Evolutionary conservation across 1,139 yeast species (phyloP), one percentile per base, ranked within the genome.

Genomic region (Suhomyces bribrorum): DNA sequence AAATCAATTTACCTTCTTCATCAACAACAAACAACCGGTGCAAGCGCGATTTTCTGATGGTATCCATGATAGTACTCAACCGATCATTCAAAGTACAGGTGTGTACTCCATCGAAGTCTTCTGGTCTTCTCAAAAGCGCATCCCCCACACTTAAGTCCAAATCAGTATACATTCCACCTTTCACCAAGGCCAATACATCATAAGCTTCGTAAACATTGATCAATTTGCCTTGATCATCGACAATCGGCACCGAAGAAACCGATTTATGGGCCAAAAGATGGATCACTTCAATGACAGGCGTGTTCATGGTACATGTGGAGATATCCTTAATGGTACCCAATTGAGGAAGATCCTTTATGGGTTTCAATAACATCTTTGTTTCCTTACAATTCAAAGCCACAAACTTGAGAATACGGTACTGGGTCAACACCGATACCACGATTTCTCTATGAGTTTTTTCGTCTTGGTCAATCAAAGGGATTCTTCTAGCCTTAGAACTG

Each of bases 81-180:
- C 94, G 76, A 61, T 94, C 99, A 50, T 82, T 77, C 48, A 82
- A 73, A 0, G 97, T 89, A 64, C 98, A 94, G 0, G 97, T 92
- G 62, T 90, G 90, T 12, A 94, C 98, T 42, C 99, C 98, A 62
- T 92, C 98, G 56, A 92, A 94, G 59, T 92, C 97, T 52, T 90
- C 97, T 7, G 96, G 84, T 57, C 98, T 79, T 61, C 96, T 79
- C 79, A 92, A 81, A 40, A 94, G 73, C 0, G 98, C 98, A 60
- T 92, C 97, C 3, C 98, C 99, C 7, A 94, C 97, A 42, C 94
- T 85, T 49, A 94, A 70, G 32, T 90, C 86, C 48, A 92, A 70
- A 61, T 92, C 98, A 28, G 90, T 87, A 57, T 90, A 89, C 57
- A 88, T 83, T 2, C 97, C 97, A 29, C 97, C 96, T 61, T 90